Base-by-base conservation (phyloP, 1,139 yeast genomes). In the Kodamaea suecica region DNA sequence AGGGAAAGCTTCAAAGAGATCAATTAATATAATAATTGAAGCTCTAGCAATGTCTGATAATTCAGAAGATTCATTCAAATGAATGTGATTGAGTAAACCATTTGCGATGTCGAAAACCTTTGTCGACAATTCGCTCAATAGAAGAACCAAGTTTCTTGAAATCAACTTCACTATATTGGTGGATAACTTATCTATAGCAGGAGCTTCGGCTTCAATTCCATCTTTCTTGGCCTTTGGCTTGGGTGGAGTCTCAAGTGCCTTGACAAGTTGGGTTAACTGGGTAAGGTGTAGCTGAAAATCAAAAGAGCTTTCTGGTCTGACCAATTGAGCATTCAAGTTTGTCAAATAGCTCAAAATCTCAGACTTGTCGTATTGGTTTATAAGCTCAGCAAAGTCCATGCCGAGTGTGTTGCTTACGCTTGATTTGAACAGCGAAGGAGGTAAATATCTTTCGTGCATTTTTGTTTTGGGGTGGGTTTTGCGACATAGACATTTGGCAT, bases 41-140 rank as follows among this genome's bases (percentile, higher is more conserved):
- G 63, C 47, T 27, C 53, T 50, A 3, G 59, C 51, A 3, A 52
- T 50, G 5, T 49, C 39, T 3, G 50, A 21, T 23, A 61, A 43
- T 12, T 40, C 47, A 2, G 35, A 15, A 4, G 30, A 4, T 17
- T 43, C 56, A 16, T 45, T 47, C 9, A 53, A 36, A 2, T 34
- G 40, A 27, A 68, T 39, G 38, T 59, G 50, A 30, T 60, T 60
- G 35, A 69, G 52, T 17, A 67, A 53, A 15, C 48, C 54, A 43
- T 69, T 69, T 33, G 71, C 61, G 21, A 63, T 52, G 40, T 70
- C 75, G 44, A 62, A 64, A 3, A 59, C 53, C 37, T 66, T 66
- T n/a, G 61, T 58, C 1, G 73, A 61, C 14, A 63, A 45, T 16
- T 59, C 50, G 7, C 53, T 49, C 30, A 69, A 54, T 2, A 64